Conservation (phyloP, 805 yeast species). For the Ogataea methanolica region DNA sequence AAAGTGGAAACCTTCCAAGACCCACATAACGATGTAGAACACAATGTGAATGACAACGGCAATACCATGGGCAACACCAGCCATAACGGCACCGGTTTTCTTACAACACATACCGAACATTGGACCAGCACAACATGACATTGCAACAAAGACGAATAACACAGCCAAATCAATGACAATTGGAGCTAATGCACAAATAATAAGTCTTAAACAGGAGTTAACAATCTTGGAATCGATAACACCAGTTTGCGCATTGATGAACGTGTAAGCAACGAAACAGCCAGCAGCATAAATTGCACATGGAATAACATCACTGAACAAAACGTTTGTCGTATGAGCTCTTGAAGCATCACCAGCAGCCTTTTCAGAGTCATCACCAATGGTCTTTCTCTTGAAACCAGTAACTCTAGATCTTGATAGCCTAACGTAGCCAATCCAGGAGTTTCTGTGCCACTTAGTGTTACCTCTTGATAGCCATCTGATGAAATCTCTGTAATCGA, state of each 20-base stretch:
- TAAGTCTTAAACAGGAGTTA: slow-evolving; percentile 66
- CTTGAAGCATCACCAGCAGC: slow-evolving; percentile 79
- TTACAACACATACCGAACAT: slow-evolving; percentile 90
- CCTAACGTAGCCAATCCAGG: slow-evolving; percentile 83
- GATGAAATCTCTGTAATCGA: slow-evolving; percentile 92
- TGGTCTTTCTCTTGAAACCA: slow-evolving; percentile 73
- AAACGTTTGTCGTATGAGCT: slow-evolving; percentile 73
- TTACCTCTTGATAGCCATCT: slow-evolving; percentile 91
- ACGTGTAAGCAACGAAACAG: slow-evolving; percentile 74
- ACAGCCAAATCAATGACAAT: slow-evolving; percentile 87
- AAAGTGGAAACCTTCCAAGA: slow-evolving; percentile 87
- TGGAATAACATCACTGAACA: slow-evolving; percentile 69
- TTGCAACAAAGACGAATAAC: slow-evolving; percentile 64
- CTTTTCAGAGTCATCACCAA: slow-evolving; percentile 76
- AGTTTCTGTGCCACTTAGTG: slow-evolving; percentile 82
- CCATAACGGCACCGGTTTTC: slow-evolving; percentile 93
- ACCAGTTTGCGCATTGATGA: slow-evolving; percentile 84
- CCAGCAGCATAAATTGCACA: slow-evolving; percentile 72
- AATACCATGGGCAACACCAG: slow-evolving; percentile 93
- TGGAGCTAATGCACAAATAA: slow-evolving; percentile 85
- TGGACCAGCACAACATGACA: slow-evolving; percentile 98
- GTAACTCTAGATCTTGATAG: slow-evolving; percentile 80
- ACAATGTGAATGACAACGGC: slow-evolving; percentile 84
- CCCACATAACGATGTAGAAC: slow-evolving; percentile 96
- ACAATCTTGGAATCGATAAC: slow-evolving; percentile 51